Conservation (phyloP, 2,329 filamentous ascomycete genomes). For the Hymenoscyphus occultus region DNA sequence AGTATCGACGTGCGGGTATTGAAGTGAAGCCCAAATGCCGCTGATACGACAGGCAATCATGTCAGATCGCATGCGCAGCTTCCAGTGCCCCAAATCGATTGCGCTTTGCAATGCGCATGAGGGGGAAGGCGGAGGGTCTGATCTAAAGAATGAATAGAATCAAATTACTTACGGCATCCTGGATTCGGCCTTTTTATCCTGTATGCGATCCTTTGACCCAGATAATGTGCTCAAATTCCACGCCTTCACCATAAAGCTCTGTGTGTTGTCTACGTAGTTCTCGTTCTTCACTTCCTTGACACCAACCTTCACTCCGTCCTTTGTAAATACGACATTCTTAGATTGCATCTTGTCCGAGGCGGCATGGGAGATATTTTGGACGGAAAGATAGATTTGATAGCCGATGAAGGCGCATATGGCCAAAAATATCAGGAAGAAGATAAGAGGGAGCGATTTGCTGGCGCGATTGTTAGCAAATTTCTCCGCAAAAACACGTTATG, state of each 20-base stretch:
- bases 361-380: slow-evolving; percentile 61
- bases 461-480: slow-evolving; percentile 8
- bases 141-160: neutral
- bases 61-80: neutral
- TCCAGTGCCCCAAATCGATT: neutral
- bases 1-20: neutral
- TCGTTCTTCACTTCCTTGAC: slow-evolving; percentile 67
- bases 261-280: slow-evolving; percentile 70
- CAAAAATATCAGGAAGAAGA: slow-evolving; percentile 60
- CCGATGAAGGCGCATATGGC: slow-evolving; percentile 59
- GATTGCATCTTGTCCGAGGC: slow-evolving; percentile 69
- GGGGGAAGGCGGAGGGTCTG: neutral
- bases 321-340: slow-evolving; percentile 73
- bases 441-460: slow-evolving; percentile 60
- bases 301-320: slow-evolving; percentile 69
- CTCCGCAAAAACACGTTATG: neutral
- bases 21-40: neutral
- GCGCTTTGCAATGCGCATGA: neutral
- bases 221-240: slow-evolving; percentile 53
- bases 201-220: slow-evolving; percentile 36
- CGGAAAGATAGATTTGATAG: slow-evolving; percentile 70
- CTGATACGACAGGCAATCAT: neutral
- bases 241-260: slow-evolving; percentile 64
- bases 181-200: slow-evolving; percentile 26
- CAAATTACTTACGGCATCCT: slow-evolving; percentile 32